phyloP scores from a whole-genome alignment of 352 stramenopile species.

The Pythium rishiriense region DNA sequence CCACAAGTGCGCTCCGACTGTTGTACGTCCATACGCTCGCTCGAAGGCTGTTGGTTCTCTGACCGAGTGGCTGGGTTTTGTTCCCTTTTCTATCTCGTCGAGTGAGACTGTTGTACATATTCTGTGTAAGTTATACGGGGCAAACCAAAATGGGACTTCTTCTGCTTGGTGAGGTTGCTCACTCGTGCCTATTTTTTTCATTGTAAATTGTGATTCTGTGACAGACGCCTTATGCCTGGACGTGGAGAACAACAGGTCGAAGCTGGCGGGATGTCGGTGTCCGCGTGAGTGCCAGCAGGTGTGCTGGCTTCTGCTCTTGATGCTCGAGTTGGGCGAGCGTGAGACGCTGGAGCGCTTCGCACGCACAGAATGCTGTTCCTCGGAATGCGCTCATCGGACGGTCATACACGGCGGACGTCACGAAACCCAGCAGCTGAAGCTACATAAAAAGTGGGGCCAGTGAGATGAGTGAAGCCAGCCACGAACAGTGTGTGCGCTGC shows the following conservation, averaged over 20 bases:
- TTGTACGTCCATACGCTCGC: neutral
- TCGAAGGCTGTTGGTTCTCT: neutral
- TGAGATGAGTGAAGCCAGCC: no score
- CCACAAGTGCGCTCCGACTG: neutral
- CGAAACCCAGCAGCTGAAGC: slow-evolving; percentile 49
- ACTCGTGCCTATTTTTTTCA: neutral
- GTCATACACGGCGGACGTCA: slow-evolving; percentile 82
- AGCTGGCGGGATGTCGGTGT: slow-evolving; percentile 48
- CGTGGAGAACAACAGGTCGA: slow-evolving; percentile 39
- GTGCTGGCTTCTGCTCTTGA: slow-evolving; percentile 3
- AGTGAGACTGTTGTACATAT: slow-evolving; percentile 26
- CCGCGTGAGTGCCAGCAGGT: slow-evolving; percentile 48
- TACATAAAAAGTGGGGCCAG: neutral
- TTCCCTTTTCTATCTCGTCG: slow-evolving; percentile 14
- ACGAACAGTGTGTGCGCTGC: neutral
- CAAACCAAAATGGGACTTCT: slow-evolving; percentile 15
- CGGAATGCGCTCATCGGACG: slow-evolving; percentile 66
- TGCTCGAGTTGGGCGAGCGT: slow-evolving; percentile 30
- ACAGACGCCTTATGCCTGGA: slow-evolving; percentile 10
- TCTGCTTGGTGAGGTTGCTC: neutral
- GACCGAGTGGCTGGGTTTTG: slow-evolving; percentile 27
- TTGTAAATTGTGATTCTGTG: neutral
- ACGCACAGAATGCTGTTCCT: slow-evolving; percentile 63
- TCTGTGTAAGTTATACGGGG: slow-evolving; percentile 31
- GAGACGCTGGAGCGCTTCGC: slow-evolving; percentile 59